phyloP scores from a whole-genome alignment of 139 green algal genomes.

The Picochlorum costavermella region DNA sequence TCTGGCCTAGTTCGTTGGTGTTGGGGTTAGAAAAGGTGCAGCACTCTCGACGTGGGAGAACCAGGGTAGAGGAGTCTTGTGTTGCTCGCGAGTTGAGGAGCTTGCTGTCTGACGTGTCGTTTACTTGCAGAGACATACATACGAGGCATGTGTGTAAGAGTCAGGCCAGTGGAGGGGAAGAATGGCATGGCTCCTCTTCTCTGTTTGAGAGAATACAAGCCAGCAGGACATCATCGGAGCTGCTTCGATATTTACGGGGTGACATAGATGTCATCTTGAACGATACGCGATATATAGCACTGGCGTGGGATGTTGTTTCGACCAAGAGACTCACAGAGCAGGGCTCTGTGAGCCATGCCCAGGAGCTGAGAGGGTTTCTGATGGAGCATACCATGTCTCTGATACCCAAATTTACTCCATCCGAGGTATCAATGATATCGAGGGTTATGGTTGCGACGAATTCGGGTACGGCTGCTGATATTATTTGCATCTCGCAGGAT shows the following conservation, averaged over 20 bases:
- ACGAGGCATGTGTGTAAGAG: no score
- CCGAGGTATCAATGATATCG: neutral
- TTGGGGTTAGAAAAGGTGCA: no score
- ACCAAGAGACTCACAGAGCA: neutral
- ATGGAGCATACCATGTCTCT: neutral
- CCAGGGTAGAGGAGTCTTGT: no score
- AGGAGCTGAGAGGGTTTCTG: neutral
- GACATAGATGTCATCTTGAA: neutral
- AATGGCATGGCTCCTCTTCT: no score
- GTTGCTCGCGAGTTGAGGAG: no score
- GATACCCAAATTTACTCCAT: neutral
- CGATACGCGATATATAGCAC: neutral
- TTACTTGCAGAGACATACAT: no score
- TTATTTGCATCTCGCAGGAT: neutral
- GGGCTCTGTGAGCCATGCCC: neutral
- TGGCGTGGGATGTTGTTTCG: neutral
- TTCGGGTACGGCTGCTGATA: neutral
- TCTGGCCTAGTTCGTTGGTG: no score
- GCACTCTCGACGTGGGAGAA: no score
- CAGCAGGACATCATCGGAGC: no score
- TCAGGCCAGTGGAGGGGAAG: no score
- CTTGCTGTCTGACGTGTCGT: no score
- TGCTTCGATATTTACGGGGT: neutral
- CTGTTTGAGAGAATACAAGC: no score
- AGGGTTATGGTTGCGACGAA: neutral